phyloP scores from a whole-genome alignment of 1,284 basidiomycete species.

The Veloboletus limbatus region DNA sequence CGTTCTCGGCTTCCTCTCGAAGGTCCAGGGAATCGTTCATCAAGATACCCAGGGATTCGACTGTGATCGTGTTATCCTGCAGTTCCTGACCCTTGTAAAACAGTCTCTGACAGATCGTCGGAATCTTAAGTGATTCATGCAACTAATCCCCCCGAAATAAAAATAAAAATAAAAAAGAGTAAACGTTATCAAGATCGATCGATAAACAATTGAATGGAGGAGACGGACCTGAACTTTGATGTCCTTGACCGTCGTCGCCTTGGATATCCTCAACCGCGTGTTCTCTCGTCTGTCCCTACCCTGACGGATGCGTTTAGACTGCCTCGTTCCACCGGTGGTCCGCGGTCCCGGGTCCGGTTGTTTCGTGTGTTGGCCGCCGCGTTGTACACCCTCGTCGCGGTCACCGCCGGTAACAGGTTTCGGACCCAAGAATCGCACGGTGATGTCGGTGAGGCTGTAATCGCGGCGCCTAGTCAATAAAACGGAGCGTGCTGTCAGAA shows the following conservation, averaged over 20 bases:
- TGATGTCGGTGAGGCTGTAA: conserved; percentile 52
- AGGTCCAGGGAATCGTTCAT: conserved; percentile 68
- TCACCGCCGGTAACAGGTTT: conserved; percentile 23
- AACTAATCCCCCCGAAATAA: conserved; percentile 38
- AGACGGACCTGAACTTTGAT: conserved; percentile 65
- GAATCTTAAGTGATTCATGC: conserved; percentile 57
- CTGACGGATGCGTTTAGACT: conserved; percentile 66
- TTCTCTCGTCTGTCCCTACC: conserved; percentile 48
- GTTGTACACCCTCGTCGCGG: conserved; percentile 25
- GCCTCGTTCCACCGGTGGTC: conserved; percentile 40
- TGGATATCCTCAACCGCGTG: conserved; percentile 53
- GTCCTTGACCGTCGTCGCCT: conserved; percentile 68
- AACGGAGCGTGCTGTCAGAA: conserved; percentile 18
- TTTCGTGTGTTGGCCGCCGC: conserved; percentile 25
- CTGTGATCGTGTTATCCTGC: conserved; percentile 57
- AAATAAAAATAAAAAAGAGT: not conserved
- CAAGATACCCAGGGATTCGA: conserved; percentile 57
- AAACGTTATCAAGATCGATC: conserved; percentile 3
- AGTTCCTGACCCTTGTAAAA: conserved; percentile 64
- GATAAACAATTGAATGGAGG: not conserved
- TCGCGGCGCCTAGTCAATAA: conserved; percentile 42
- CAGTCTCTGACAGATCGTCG: conserved; percentile 71
- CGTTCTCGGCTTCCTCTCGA: conserved; percentile 57
- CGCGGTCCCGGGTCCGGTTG: conserved; percentile 28
- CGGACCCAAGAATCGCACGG: conserved; percentile 40